Evolutionary conservation across 2,329 filamentous ascomycete genomes (phyloP), one percentile per base, ranked within the genome.

Genomic region (Hymenoscyphus scutula): DNA sequence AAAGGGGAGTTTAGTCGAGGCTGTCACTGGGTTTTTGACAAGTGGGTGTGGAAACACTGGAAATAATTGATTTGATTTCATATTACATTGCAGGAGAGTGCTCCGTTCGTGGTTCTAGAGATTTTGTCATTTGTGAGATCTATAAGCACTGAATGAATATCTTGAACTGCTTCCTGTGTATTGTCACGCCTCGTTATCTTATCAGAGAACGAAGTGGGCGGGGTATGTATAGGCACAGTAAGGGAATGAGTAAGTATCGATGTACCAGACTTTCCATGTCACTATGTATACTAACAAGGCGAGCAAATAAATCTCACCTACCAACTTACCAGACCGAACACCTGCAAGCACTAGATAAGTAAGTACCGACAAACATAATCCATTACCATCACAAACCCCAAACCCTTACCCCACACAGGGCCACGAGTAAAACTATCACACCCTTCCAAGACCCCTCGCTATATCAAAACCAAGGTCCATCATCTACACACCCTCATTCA

Each of bases 41-140:
- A 37, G 10, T 10, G 32, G 10, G 32, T 13, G 34, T 17, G 34
- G 3, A 13, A 37, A 13, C 13, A 37, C 13, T 4, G 34, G 17
- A 37, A 13, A 45, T 17, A 45, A 23, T 6, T n/a, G 4, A 23
- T 10, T n/a, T 8, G 3, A 45, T 23, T 19, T 45, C 19, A 45
- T 19, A 45, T 45, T 19, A 5, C 2, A 41, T 2, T 41, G 38
- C 38, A 41, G 2, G 8, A 45, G 8, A n/a, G 38, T 23, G 38
- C 10, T 45, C 38, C 38, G 19, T 45, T 32, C 19, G n/a, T 45
- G 17, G 19, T 45, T 45, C 38, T 45, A 45, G 19, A 19, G 38
- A 45, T 45, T 45, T 45, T 7, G n/a, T 45, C 38, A 45, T 45
- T 37, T 45, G n/a, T 45, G 38, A 45, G 38, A 45, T 45, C 38